A percentile compares a stretch with the other conserved stretches of the same genome.
Evolutionary conservation across 148 eudicot species (phyloP).

Genomic region (Tetragonia tetragonoides): DNA sequence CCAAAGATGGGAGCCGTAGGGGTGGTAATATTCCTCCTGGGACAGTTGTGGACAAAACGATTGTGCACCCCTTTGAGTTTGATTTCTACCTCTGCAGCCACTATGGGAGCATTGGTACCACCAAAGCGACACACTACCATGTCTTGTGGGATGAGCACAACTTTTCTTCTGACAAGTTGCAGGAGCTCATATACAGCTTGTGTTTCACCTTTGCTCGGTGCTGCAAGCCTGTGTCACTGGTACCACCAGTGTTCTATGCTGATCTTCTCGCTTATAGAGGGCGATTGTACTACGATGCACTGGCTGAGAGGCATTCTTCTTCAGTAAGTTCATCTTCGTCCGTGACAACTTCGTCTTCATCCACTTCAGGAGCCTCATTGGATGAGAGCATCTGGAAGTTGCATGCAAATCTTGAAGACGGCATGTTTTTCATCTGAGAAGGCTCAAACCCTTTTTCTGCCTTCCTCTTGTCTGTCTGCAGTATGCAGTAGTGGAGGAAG

Average conservation of each 20-base stretch:
- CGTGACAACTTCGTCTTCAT: slow-evolving; percentile 17
- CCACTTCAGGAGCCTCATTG: slow-evolving; percentile 22
- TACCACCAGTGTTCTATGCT: slow-evolving; percentile 91
- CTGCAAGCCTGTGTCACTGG: slow-evolving; percentile 34
- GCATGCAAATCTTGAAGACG: slow-evolving; percentile 39
- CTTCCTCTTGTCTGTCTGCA: not conserved
- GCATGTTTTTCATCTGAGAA: slow-evolving; percentile 55
- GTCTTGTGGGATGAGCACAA: slow-evolving; percentile 89
- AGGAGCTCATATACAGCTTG: slow-evolving; percentile 67
- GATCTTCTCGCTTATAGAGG: slow-evolving; percentile 81
- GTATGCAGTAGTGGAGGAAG: not conserved
- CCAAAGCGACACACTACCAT: slow-evolving; percentile 89
- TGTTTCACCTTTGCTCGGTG: slow-evolving; percentile 91
- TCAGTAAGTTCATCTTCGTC: slow-evolving; percentile 25
- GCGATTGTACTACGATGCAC: slow-evolving; percentile 44
- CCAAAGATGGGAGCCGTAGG: slow-evolving; percentile 52
- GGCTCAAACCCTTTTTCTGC: not conserved
- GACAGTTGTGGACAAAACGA: slow-evolving; percentile 76
- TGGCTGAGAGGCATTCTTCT: not conserved
- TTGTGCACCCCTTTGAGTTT: slow-evolving; percentile 79
- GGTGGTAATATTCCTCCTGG: slow-evolving; percentile 58
- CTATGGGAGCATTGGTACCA: slow-evolving; percentile 63
- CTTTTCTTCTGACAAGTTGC: slow-evolving; percentile 76
- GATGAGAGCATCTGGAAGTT: slow-evolving; percentile 32
- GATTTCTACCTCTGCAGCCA: slow-evolving; percentile 89